Conservation (phyloP, 108 stramenopile genomes). For the Cylindrotheca closterium region DNA sequence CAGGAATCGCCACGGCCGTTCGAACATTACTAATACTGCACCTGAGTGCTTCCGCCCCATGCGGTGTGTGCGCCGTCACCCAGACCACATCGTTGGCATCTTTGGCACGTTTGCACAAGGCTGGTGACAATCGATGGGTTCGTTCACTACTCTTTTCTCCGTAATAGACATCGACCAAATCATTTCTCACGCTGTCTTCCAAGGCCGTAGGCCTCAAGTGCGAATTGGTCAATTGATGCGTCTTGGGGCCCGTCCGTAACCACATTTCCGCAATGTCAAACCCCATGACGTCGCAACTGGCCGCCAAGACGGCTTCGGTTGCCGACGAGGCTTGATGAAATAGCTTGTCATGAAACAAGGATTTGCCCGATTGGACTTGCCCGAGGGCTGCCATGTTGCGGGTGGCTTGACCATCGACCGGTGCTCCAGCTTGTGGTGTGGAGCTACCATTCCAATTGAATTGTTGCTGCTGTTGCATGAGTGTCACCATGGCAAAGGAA, state of each 20-base stretch:
- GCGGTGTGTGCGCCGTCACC: slow-evolving; percentile 75
- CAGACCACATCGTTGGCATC: slow-evolving; percentile 86
- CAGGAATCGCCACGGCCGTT: slow-evolving; percentile 89
- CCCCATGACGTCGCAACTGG: slow-evolving; percentile 77
- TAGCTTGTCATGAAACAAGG: slow-evolving; percentile 48
- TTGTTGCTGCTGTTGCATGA: slow-evolving; percentile 34
- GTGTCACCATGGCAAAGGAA: slow-evolving; percentile 29
- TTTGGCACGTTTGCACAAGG: slow-evolving; percentile 87
- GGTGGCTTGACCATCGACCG: slow-evolving; percentile 21
- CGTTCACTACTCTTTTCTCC: slow-evolving; percentile 70
- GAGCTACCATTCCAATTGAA: background rate
- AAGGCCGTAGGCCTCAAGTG: slow-evolving; percentile 81
- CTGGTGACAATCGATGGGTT: slow-evolving; percentile 83
- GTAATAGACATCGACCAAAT: slow-evolving; percentile 89
- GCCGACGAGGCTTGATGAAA: slow-evolving; percentile 53
- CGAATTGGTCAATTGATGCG: slow-evolving; percentile 87
- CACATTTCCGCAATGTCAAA: slow-evolving; percentile 95
- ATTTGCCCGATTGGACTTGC: slow-evolving; percentile 26
- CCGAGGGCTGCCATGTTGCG: slow-evolving; percentile 12
- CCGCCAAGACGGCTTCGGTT: slow-evolving; percentile 74
- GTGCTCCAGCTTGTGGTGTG: background rate
- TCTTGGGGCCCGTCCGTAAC: slow-evolving; percentile 90
- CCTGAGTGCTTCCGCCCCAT: slow-evolving; percentile 76
- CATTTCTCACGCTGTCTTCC: slow-evolving; percentile 67
- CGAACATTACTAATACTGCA: slow-evolving; percentile 78